Evolutionary conservation across 306 rosid species (phyloP).

Genomic region (Corylus heterophylla): DNA sequence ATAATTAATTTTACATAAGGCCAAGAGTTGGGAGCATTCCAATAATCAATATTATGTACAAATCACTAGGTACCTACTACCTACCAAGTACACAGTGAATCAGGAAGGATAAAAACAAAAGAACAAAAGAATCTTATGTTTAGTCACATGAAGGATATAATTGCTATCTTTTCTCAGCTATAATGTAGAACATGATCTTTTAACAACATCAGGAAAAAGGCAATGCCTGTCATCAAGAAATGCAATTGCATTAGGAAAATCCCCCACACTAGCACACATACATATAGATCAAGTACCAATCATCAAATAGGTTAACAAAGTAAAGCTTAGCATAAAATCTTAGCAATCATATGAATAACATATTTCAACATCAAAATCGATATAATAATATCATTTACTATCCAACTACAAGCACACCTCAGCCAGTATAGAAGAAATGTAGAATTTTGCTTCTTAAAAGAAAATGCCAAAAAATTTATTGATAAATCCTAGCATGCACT

Average conservation of each 20-base stretch:
- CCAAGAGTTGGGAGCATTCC: neutral
- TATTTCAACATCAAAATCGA: too few relatives aligned
- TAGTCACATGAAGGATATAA: slow-evolving; percentile 40
- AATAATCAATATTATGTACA: neutral
- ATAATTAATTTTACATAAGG: neutral
- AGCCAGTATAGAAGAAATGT: too few relatives aligned
- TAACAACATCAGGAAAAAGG: slow-evolving; percentile 67
- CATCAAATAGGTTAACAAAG: too few relatives aligned
- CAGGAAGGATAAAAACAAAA: neutral
- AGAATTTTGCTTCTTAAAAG: too few relatives aligned
- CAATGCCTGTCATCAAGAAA: slow-evolving; percentile 56
- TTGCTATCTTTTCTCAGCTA: slow-evolving; percentile 79
- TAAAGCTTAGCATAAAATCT: too few relatives aligned
- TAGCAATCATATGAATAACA: too few relatives aligned
- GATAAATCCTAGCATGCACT: neutral
- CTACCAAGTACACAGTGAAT: neutral
- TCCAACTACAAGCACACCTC: too few relatives aligned
- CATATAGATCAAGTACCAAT: too few relatives aligned
- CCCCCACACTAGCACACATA: too few relatives aligned
- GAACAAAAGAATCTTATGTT: neutral
- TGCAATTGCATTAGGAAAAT: slow-evolving; percentile 13
- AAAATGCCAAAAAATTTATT: neutral
- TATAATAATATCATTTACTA: too few relatives aligned
- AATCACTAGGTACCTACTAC: neutral
- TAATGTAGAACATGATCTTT: slow-evolving; percentile 80